Evolutionary conservation across 192 early-diverging fungal genomes (phyloP).

Genomic region (Dispira parvispora): DNA sequence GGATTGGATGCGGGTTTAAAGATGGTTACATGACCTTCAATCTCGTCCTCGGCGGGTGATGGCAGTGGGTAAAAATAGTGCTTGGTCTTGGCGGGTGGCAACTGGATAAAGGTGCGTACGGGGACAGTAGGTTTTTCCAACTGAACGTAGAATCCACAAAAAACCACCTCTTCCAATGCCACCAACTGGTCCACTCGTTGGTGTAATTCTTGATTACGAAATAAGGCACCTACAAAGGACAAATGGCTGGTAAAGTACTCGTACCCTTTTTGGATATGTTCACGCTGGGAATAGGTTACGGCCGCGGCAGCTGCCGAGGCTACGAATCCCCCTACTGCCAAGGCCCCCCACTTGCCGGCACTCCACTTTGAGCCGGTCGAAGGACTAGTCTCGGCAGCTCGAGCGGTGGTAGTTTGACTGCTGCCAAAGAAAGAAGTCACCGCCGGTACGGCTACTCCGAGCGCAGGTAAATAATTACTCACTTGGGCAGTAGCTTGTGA

Average conservation of each 20-base stretch:
- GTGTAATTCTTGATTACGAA: background rate
- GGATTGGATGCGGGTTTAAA: slow-evolving; percentile 1
- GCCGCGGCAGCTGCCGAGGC: slow-evolving; percentile 3
- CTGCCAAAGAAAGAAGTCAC: background rate
- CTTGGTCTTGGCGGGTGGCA: background rate
- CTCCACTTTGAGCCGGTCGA: background rate
- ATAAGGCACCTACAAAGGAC: background rate
- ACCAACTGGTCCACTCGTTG: background rate
- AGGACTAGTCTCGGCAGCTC: background rate
- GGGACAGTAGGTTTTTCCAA: background rate
- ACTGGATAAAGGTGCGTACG: background rate
- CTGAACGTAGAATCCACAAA: background rate
- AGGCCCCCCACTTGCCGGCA: background rate
- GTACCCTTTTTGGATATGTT: background rate
- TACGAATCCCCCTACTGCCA: background rate
- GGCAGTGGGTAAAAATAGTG: background rate
- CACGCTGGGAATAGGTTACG: slow-evolving; percentile 1
- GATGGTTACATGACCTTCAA: slow-evolving; percentile 1
- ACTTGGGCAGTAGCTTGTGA: background rate
- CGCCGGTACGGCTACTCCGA: background rate
- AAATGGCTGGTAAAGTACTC: slow-evolving; percentile 2
- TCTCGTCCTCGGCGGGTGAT: background rate
- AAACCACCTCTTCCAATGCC: background rate
- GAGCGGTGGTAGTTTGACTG: background rate
- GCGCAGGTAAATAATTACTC: background rate